Base-by-base conservation (phyloP, 1,284 basidiomycete genomes). In the Hemileia vastatrix region DNA sequence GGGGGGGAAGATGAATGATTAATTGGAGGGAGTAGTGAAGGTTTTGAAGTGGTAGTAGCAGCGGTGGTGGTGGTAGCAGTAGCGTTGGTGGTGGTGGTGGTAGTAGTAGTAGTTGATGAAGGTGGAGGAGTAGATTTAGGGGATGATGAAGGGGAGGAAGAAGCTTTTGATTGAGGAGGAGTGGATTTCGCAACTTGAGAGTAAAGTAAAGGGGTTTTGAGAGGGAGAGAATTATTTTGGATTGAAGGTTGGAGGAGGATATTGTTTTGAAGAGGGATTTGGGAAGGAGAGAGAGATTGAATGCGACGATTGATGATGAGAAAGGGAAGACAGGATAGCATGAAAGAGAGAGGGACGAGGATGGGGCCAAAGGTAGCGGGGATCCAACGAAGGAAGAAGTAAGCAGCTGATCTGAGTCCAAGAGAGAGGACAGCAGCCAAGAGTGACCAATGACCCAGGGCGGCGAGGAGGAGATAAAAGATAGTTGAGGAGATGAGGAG, bases 351-450 rank as follows among this genome's bases (percentile, higher is more conserved):
- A 11, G 33, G 45, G 45, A 56, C 36, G 4, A 31, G n/a, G 47
- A 33, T 36, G 13, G 60, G 53, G 1, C 23, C 33, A 50, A 50
- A 54, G 27, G 27, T 32, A 1, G 45, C 31, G 24, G 60, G 60
- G 15, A 63, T 50, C 60, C 60, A 63, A 3, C 60, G 27, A 4
- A 63, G 51, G 60, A 63, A 63, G 53, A 54, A 8, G 21, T 56
- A 63, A n/a, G 47, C n/a, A 4, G 45, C 8, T 15, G 45, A 40
- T 54, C 54, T 63, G 47, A 63, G 45, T 44, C 56, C 32, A 9
- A 63, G 55, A 2, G 60, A 63, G 9, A 63, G 31, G 15, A 63
- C 9, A n/a, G 31, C 49, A 18, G 33, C 6, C 3, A 56, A 36
- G n/a, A 47, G 54, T 27, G 54, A 55, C 60, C 60, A 63, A 21